Conservation (phyloP, 768 basidiomycete species). For the Suillus sp. region DNA sequence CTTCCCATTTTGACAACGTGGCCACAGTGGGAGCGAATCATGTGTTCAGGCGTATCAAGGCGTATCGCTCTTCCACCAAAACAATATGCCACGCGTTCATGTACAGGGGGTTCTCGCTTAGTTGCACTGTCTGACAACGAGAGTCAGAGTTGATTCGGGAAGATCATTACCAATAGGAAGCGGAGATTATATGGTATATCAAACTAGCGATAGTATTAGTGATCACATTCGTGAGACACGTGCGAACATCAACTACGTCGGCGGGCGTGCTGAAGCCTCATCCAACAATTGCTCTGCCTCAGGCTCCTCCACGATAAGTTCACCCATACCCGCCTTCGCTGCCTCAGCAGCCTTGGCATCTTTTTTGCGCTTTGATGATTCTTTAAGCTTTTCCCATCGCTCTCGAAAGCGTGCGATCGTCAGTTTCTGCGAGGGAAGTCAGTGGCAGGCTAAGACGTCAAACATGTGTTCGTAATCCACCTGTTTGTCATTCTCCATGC, state of each 20-base stretch:
- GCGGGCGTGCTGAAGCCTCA: conserved; percentile 15
- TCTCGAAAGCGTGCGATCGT: conserved; percentile 84
- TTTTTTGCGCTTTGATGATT: conserved; percentile 84
- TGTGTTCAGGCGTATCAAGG: not conserved
- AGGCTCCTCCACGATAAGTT: conserved; percentile 70
- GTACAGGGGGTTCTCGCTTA: not conserved
- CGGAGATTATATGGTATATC: conserved; percentile 16
- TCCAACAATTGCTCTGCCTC: conserved; percentile 65
- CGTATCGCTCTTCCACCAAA: not conserved
- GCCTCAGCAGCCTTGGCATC: conserved; percentile 61
- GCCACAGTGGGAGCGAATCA: not conserved
- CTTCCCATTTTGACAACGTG: not conserved
- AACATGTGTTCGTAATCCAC: conserved; percentile 41
- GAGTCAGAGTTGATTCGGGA: not conserved
- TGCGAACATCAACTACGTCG: not conserved
- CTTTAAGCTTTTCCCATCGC: conserved; percentile 88
- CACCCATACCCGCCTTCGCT: conserved; percentile 49
- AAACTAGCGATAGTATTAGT: conserved; percentile 13
- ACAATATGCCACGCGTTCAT: not conserved
- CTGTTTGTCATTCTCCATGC: conserved; percentile 81
- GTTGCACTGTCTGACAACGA: not conserved
- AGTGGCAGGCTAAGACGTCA: conserved; percentile 15
- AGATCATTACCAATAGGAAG: not conserved
- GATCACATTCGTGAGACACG: not conserved
- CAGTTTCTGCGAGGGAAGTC: conserved; percentile 56